Base-by-base conservation (phyloP, 2,329 filamentous ascomycete species). In the Fusarium virguliforme region DNA sequence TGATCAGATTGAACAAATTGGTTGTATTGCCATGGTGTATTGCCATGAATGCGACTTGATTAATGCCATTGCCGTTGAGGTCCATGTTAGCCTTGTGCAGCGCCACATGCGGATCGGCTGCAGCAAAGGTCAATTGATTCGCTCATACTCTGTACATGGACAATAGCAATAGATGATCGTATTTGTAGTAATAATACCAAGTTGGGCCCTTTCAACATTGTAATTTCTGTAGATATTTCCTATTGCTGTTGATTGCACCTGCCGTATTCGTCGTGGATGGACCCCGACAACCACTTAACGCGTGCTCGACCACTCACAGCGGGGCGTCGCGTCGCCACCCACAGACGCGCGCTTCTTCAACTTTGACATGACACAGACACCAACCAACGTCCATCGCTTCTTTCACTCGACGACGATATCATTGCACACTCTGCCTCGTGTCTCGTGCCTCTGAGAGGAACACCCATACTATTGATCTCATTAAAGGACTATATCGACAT, bases 251-350 rank as follows among this genome's bases (percentile, higher is more conserved):
- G 18, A 13, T 30, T 2, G 43, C 28, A 48, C 43, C 43, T 48
- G 26, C 43, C 43, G 9, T 18, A 22, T 40, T 8, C 6, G n/a
- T 40, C 22, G 53, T 48, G 62, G 48, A 55, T 46, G 41, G 55
- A 67, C 35, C 50, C 40, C 48, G 43, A 40, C 46, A 64, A 67
- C 71, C 74, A 77, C 76, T 77, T 77, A 73, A 77, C 75, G 76
- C 76, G 76, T 67, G 61, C 60, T 60, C 59, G 51, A 35, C 73
- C 70, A 72, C 61, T 71, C 61, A 64, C 61, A 70, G 76, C 72
- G 72, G 72, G 75, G 71, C 70, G 71, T 69, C 74, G 76, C 74
- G 76, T 74, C 72, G 60, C 64, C 41, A 63, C 34, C 62, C 53
- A 40, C 65, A 69, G 61, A 68, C 67, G 60, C 70, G 62, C 72